Evolutionary conservation across 371 early-diverging fungal species (phyloP).

Genomic region (Mortierella sp.): DNA sequence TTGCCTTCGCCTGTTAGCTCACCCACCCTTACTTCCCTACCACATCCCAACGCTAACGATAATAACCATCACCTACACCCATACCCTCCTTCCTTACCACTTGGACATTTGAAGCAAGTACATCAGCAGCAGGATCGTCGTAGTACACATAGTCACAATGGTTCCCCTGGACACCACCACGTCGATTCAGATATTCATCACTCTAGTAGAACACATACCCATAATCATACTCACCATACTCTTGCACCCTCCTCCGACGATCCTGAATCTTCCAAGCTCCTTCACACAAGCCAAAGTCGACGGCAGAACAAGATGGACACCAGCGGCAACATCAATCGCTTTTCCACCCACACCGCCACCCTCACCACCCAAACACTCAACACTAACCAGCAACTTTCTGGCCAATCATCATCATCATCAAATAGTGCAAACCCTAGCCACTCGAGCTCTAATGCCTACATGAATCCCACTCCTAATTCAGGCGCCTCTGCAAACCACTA

Average conservation of each 20-base stretch:
- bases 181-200: background rate
- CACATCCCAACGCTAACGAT: conserved; percentile 18
- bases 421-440: conserved; percentile 20
- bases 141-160: background rate
- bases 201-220: background rate
- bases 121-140: background rate
- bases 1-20: conserved; percentile 15
- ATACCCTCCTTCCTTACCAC: background rate
- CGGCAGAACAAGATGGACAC: conserved; percentile 1
- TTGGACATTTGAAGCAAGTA: background rate
- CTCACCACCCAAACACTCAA: background rate
- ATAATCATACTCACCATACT: background rate
- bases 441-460: conserved; percentile 8
- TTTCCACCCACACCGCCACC: background rate
- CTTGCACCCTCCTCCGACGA: background rate
- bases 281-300: background rate
- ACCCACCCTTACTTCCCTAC: conserved; percentile 11
- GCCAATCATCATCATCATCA: conserved; percentile 5
- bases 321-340: conserved; percentile 1
- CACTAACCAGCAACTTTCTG: conserved; percentile 38
- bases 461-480: background rate
- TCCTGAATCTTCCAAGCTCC: background rate
- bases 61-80: conserved; percentile 1
- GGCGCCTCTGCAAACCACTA: conserved; percentile 15
- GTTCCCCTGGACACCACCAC: background rate